These are phyloP conservation scores for Pseudopithomyces chartarum DNA, from an alignment of 2,329 filamentous ascomycete species.

Conservation along the genomic window DNA sequence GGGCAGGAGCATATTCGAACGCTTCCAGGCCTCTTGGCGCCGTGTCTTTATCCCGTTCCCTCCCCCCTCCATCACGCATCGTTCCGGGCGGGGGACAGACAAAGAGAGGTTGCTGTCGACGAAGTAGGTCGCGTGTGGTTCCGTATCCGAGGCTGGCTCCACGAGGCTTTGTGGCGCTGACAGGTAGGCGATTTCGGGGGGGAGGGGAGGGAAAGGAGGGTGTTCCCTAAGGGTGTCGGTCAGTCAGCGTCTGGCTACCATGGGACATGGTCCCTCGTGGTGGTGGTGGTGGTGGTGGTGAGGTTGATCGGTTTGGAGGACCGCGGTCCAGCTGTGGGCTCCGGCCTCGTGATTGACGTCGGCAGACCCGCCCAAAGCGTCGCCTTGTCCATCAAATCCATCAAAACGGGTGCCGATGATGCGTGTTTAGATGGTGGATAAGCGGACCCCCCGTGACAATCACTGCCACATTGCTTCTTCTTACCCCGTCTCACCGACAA, in stretches of 20 bases:
- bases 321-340: conserved; percentile 25
- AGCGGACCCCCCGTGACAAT: conserved; percentile 35
- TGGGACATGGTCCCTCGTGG: conserved; percentile 14
- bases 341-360: conserved; percentile 37
- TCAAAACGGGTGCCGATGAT: conserved; percentile 16
- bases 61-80: conserved; percentile 17
- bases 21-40: conserved; percentile 43
- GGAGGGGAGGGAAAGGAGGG: neutral
- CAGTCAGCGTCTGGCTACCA: too few relatives aligned
- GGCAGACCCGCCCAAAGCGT: conserved; percentile 25
- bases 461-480: conserved; percentile 23
- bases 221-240: neutral
- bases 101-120: conserved; percentile 22
- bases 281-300: conserved; percentile 14
- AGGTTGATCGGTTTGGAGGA: conserved; percentile 10
- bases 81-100: conserved; percentile 22
- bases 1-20: conserved; percentile 32
- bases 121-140: conserved; percentile 24
- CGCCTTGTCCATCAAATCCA: conserved; percentile 22
- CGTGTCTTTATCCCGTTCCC: conserved; percentile 19
- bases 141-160: conserved; percentile 12
- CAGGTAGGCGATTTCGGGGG: conserved; percentile 4
- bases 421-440: conserved; percentile 24
- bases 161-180: neutral
- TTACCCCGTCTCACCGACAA: conserved; percentile 19